Evolutionary conservation across 2,329 filamentous ascomycete species (phyloP), one percentile per base, ranked within the genome.

Genomic region (Colletotrichum paranaense): DNA sequence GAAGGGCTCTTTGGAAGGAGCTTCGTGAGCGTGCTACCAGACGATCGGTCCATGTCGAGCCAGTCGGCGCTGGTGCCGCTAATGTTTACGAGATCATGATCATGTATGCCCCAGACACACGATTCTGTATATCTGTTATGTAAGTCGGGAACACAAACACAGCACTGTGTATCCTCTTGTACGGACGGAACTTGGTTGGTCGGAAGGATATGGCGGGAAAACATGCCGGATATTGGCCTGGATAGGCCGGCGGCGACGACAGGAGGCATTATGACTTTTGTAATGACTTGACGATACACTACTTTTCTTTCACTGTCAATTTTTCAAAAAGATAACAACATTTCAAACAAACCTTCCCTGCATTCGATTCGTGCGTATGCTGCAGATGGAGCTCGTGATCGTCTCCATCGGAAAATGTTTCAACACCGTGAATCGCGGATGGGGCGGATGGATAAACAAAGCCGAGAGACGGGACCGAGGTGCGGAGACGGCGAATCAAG

Each of bases 61-160:
- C 84, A 83, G 78, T 88, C 85, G 62, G 84, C 85, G 22, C 77
- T 90, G 76, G 90, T 92, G 74, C 90, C 90, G 74, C 82, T 92
- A 78, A 88, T 92, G 80, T 90, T 92, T 70, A 90, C 86, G 79
- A 84, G 86, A 59, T 78, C 80, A 60, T 84, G 76, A 80, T 16
- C 11, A 56, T 32, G 53, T 49, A 46, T 55, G 62, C 63, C 30
- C 53, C 58, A 32, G 19, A 49, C 16, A 22, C 42, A 72, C 59
- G 30, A 69, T 59, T 32, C 55, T 73, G 60, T 73, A 69, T 49
- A 70, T 67, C 60, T 70, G 60, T 70, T 73, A 55, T 73, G 55
- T 73, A 46, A 65, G 53, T 73, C 53, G 42, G 58, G 24, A 69
- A 55, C 67, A 53, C 30, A 30, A 49, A 52, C 32, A 63, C 55